Conservation (phyloP, 78 protist species). For the Cavenderia fasciculata region DNA sequence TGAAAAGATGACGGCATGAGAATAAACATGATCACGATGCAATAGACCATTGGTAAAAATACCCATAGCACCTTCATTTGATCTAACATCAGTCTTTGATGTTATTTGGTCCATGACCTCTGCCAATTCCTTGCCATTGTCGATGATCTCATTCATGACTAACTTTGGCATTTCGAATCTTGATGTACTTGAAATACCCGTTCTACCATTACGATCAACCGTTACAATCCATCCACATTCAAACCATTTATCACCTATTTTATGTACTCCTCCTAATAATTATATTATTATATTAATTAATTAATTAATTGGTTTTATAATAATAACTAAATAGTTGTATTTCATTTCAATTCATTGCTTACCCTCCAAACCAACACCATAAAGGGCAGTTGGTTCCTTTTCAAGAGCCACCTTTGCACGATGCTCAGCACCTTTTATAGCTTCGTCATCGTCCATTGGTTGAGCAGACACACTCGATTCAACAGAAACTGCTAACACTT, state of each 20-base stretch:
- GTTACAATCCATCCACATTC: conserved; percentile 30
- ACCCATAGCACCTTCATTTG: conserved; percentile 58
- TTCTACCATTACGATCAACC: background rate
- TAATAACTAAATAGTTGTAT: no score
- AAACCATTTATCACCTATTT: conserved; percentile 34
- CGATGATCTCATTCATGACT: conserved; percentile 24
- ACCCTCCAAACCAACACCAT: conserved; percentile 50
- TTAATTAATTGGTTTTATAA: no score
- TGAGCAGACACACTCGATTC: conserved; percentile 9
- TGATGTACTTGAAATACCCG: conserved; percentile 32
- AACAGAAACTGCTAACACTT: background rate
- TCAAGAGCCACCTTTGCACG: conserved; percentile 27
- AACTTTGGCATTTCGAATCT: conserved; percentile 33
- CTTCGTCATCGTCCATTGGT: conserved; percentile 48
- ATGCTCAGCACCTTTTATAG: conserved; percentile 26
- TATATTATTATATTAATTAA: no score
- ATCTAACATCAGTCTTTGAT: conserved; percentile 9
- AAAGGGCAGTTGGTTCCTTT: background rate
- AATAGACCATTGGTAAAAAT: conserved; percentile 21
- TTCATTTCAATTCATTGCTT: no score
- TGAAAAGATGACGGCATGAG: conserved; percentile 32
- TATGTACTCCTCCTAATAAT: conserved; percentile 26
- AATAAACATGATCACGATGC: conserved; percentile 7
- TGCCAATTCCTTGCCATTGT: conserved; percentile 30
- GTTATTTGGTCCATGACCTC: conserved; percentile 43